A percentile compares a stretch with the other conserved stretches of the same genome.
Evolutionary conservation across 2,329 filamentous ascomycete species (phyloP).

Genomic region (Lanzia echinophila): DNA sequence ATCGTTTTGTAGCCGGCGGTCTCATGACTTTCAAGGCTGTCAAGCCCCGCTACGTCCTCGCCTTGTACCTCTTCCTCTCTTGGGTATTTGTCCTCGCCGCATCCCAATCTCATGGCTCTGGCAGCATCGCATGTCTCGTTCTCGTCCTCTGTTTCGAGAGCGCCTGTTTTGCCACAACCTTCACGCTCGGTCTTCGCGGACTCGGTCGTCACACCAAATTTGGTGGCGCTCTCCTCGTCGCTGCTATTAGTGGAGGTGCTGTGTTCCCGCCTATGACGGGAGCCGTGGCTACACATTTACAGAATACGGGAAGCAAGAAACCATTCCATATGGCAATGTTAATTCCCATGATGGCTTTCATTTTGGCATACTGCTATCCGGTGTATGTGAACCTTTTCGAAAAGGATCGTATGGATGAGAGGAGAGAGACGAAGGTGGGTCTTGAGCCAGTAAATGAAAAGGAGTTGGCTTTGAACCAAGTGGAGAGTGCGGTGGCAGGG

Average conservation of each 20-base stretch:
- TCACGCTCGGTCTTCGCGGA: constrained; percentile 68
- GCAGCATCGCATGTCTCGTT: constrained; percentile 52
- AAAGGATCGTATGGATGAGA: constrained; percentile 28
- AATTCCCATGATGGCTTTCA: constrained; percentile 31
- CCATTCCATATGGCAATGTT: constrained; percentile 27
- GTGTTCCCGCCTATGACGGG: constrained; percentile 66
- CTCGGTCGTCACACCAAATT: constrained; percentile 71
- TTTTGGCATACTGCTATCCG: constrained; percentile 30
- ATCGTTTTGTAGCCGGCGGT: constrained; percentile 60
- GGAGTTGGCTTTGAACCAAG: constrained; percentile 8
- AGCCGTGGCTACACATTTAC: constrained; percentile 37
- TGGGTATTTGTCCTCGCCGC: constrained; percentile 43
- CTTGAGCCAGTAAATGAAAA: constrained; percentile 10
- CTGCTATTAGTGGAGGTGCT: constrained; percentile 66
- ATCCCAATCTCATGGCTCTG: constrained; percentile 3
- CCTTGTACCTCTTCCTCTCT: constrained; percentile 56
- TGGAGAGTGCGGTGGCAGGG: background rate
- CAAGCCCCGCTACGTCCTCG: constrained; percentile 58
- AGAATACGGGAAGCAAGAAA: constrained; percentile 12
- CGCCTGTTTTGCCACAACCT: constrained; percentile 75
- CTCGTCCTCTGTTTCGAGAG: constrained; percentile 73
- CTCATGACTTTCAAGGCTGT: constrained; percentile 58
- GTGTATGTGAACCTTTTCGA: constrained; percentile 31
- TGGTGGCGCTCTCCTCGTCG: constrained; percentile 64
- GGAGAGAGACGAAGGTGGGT: constrained; percentile 13